Base-by-base conservation (phyloP, 2,329 filamentous ascomycete species). In the Exophiala calicioides region DNA sequence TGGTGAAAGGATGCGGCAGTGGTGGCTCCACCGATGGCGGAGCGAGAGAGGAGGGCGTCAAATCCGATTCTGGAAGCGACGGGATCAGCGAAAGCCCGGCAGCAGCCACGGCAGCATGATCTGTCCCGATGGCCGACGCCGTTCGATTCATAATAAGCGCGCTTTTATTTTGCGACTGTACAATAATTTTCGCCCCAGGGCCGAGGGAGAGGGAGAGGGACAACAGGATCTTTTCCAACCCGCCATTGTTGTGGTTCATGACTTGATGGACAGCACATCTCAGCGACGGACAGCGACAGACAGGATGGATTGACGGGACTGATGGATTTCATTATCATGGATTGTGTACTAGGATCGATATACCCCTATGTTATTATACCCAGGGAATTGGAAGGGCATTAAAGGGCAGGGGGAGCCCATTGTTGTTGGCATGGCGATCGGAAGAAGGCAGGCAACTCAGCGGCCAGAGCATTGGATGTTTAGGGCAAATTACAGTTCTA, bases 1-100 rank as follows among this genome's bases (percentile, higher is more conserved):
- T 85, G 10, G 81, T 85, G 57, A 85, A 85, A 65, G 81, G 81
- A 37, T 85, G 81, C 60, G 81, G 81, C 48, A 83, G 59, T 37
- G 51, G 53, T 9, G 35, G 44, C 33, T 43, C 48, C 2, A 18
- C 30, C 10, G 48, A 52, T 4, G 36, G 27, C n/a, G 38, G 8
- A 18, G 19, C 24, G 12, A 47, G 42, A 35, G 55, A 57, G 4
- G 57, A 58, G 18, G 54, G 50, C 9, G 18, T 47, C 9, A 59
- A 58, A 36, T 58, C 57, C 5, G 57, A 59, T 8, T 58, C 57
- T 21, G 50, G 53, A 20, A 57, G 57, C 20, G 56, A 58, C 23
- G 48, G 37, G 8, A 23, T 52, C 8, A 47, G 34, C 23, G 52
- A 44, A 27, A 55, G 52, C 42, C 52, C 52, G 19, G 33, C 44